A percentile compares a stretch with the other conserved stretches of the same genome.
Conservation (phyloP, 108 stramenopile genomes). For the Skeletonema potamos region DNA sequence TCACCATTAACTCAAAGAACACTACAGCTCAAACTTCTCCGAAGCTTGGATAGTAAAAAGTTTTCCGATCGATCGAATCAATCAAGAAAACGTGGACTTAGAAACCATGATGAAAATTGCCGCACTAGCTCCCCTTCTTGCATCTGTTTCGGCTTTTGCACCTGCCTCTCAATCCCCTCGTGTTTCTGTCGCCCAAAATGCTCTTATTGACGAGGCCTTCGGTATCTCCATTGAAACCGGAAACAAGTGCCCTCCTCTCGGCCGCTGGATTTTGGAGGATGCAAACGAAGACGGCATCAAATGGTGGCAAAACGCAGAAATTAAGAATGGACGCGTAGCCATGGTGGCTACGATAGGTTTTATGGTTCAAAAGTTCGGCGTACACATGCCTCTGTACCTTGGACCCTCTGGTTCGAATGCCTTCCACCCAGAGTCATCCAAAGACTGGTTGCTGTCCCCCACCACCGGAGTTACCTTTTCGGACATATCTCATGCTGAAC, state of each 20-base stretch:
- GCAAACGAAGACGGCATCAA: conserved; percentile 63
- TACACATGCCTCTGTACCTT: conserved; percentile 77
- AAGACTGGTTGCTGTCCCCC: conserved; percentile 35
- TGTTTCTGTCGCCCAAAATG: conserved; percentile 33
- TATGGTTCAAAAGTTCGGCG: conserved; percentile 68
- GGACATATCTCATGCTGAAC: conserved; percentile 62
- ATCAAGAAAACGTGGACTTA: too few relatives aligned
- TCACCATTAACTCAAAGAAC: too few relatives aligned
- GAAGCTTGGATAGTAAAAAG: too few relatives aligned
- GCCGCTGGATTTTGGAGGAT: conserved; percentile 64
- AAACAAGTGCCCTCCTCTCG: conserved; percentile 78
- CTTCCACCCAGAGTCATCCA: conserved; percentile 60
- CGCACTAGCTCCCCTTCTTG: conserved; percentile 21
- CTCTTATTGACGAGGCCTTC: conserved; percentile 65
- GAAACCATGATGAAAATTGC: conserved; percentile 27
- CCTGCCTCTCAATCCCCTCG: conserved; percentile 24
- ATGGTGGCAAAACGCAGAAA: conserved; percentile 82
- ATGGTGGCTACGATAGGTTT: conserved; percentile 81
- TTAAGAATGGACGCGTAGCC: conserved; percentile 78
- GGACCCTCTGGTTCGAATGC: conserved; percentile 71
- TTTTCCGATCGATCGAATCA: too few relatives aligned
- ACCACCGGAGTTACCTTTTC: conserved; percentile 63
- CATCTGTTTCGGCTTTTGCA: conserved; percentile 39
- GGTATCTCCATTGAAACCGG: conserved; percentile 70
- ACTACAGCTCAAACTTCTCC: too few relatives aligned